phyloP scores from a whole-genome alignment of 1,284 basidiomycete genomes.

The Leccinum pseudoinsigne region DNA sequence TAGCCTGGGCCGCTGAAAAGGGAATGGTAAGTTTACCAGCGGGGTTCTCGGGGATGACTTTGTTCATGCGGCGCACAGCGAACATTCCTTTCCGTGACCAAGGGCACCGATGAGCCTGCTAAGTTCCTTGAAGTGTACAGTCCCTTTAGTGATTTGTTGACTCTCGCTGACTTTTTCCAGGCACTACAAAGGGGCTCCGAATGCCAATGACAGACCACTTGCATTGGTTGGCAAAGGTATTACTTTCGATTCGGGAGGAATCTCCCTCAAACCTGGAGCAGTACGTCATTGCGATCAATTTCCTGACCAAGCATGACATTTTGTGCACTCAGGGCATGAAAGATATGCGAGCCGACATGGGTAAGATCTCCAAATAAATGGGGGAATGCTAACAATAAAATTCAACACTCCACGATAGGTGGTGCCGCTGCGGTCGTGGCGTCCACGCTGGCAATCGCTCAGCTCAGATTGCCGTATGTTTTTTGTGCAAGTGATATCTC shows the following conservation, averaged over 20 bases:
- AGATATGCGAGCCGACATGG: conserved; percentile 84
- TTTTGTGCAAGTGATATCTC: background rate
- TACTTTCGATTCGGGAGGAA: conserved; percentile 89
- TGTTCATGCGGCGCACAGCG: conserved; percentile 42
- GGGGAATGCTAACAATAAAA: background rate
- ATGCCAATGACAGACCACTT: conserved; percentile 58
- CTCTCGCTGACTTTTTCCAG: conserved; percentile 36
- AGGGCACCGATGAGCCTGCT: conserved; percentile 81
- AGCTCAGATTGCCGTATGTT: conserved; percentile 72
- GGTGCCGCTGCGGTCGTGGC: conserved; percentile 82
- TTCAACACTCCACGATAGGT: conserved; percentile 35
- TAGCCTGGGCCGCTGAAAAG: conserved; percentile 79
- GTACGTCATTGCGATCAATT: conserved; percentile 45
- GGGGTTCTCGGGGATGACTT: background rate
- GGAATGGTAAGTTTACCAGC: conserved; percentile 59
- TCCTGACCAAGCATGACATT: conserved; percentile 1
- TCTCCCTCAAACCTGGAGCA: conserved; percentile 77
- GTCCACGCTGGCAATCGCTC: conserved; percentile 76
- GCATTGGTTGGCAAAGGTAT: conserved; percentile 89
- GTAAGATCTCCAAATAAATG: conserved; percentile 34
- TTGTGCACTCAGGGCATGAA: conserved; percentile 60
- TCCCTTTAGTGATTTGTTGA: background rate
- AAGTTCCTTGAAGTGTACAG: conserved; percentile 86
- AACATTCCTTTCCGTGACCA: conserved; percentile 86
- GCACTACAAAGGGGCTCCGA: conserved; percentile 77